Evolutionary conservation across 2,329 filamentous ascomycete species (phyloP), one percentile per base, ranked within the genome.

Genomic region (Exophiala oligosperma): DNA sequence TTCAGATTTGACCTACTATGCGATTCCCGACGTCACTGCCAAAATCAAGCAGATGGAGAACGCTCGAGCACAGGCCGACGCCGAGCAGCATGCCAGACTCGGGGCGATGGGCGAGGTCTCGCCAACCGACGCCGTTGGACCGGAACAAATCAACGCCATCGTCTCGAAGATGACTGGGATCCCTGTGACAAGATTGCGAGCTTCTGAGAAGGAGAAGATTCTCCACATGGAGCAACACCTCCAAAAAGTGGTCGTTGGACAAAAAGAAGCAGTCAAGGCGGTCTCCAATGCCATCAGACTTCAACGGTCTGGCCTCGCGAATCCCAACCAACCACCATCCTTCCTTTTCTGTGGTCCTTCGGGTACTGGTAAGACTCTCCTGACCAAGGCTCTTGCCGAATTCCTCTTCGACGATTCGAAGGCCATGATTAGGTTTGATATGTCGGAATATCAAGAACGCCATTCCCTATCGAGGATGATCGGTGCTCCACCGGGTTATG

Each of bases 301-400:
- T 41, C 93, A 97, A 74, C 88, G 94, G 64, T 97, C 94, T 55
- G 94, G 94, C 57, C 88, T 99, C 44, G 85, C 85, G 76, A 99
- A 99, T 72, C 94, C 94, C 29, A 97, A 97, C 73, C 91, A 96
- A 69, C 94, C 94, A 26, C 94, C 94, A 2, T 96, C 91, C 71
- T 99, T 99, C 87, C 83, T 99, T 57, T 99, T 99, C 85, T 97
- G 94, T 70, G 94, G 94, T 79, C 94, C 94, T 12, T 97, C 93
- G 0, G 94, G 94, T 80, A 99, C 94, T 11, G 94, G 94, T 81
- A 99, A 99, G 79, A 99, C 94, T 17, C 81, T 99, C 21, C 86
- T 99, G 57, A 97, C 93, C 64, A 99, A 99, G 77, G 94, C 93
- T 14, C 82, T 99, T 59, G 94, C 94, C 49, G 94, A 99, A 74